Evolutionary conservation across 345 rosid species (phyloP), one percentile per base, ranked within the genome.

Genomic region (Erodium maritimum): DNA sequence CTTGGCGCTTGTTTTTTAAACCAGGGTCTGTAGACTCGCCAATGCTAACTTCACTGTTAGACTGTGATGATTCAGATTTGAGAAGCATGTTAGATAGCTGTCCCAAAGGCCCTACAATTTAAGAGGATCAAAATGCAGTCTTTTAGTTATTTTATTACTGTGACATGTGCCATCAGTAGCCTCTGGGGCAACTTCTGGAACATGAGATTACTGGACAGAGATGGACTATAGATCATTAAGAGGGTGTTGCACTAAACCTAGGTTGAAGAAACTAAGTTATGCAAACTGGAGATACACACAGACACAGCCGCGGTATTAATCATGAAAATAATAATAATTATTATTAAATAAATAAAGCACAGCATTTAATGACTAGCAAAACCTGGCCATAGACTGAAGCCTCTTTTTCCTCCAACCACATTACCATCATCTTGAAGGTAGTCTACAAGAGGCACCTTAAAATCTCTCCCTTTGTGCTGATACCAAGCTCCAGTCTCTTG

Each of bases 401-500:
- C 69, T 53, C 65, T 79, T 69, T 79, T 84, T 25, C 80, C 64
- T 70, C 95, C 87, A 54, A 81, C 72, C 56, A 75, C 63, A 70
- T 82, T 86, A 54, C 75, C 75, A 64, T 76, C 71, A 62, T 76
- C 79, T 48, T 66, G 72, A 66, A 76, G 79, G 76, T 70, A 73
- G 60, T 80, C 84, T 42, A 80, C 69, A 46, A 91, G 86, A 71
- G 86, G 95, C 70, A 91, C 84, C 77, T 80, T 91, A 75, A 88
- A 91, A 75, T 91, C 98, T 66, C 84, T 81, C 55, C 93, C 95
- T 61, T 68, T 81, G 62, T 88, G 86, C 77, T 88, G 96, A 84
- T 82, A 88, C 90, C 98, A 88, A 48, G 82, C 72, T 77, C 95
- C 96, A 62, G 83, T 82, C 73, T 86, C 96, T 75, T 76, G 87